Evolutionary conservation across 2,329 filamentous ascomycete species (phyloP).

Genomic region (Apiospora aurea): DNA sequence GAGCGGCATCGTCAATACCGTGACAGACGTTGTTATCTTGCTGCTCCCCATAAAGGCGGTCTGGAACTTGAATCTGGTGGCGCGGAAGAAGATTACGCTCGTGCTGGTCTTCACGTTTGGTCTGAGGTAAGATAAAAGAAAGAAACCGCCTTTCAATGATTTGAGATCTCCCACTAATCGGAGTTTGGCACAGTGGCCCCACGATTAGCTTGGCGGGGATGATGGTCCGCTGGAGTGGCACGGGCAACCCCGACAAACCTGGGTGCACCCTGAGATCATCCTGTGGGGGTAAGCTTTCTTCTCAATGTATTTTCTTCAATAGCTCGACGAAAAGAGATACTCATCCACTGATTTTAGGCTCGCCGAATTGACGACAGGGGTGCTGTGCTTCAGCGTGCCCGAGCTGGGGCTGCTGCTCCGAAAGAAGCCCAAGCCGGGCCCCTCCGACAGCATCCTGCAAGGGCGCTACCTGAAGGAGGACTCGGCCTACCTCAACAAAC

Average conservation of each 20-base stretch:
- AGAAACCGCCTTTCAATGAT: background rate
- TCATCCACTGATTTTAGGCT: background rate
- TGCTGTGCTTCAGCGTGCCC: slow-evolving; percentile 32
- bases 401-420: slow-evolving; percentile 26
- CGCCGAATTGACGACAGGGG: slow-evolving; percentile 29
- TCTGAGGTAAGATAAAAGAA: background rate
- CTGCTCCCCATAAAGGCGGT: background rate
- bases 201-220: slow-evolving; percentile 25
- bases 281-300: slow-evolving; percentile 31
- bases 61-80: background rate
- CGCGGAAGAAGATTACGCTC: background rate
- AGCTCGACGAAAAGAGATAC: background rate
- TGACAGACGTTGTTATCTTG: background rate
- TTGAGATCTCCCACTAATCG: background rate
- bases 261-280: slow-evolving; percentile 31
- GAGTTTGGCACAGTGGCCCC: background rate
- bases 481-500: background rate
- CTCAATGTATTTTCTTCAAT: no score
- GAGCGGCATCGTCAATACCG: background rate
- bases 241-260: slow-evolving; percentile 28
- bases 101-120: background rate
- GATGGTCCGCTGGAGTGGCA: slow-evolving; percentile 27
- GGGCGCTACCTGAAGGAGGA: background rate
- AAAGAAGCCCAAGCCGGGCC: background rate
- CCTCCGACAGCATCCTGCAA: background rate